Percentiles rank a stretch among this genome's conserved stretches.
phyloP scores from a whole-genome alignment of 1,139 yeast species.

The Taiozyma sp. region DNA sequence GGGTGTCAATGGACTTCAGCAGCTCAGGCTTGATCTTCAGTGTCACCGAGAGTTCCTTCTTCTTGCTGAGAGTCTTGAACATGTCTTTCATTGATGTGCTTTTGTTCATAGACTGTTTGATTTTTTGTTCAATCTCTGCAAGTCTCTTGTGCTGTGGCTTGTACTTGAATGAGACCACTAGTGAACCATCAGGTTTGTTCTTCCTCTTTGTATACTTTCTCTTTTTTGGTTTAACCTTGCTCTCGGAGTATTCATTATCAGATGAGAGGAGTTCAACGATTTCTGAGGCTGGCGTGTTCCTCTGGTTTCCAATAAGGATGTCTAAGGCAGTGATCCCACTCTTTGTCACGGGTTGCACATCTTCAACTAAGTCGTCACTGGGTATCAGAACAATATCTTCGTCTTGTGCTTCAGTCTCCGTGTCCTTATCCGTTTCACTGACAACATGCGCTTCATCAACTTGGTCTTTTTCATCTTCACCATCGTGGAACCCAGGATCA shows the following conservation, averaged over 20 bases:
- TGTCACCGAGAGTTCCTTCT: conserved; percentile 19
- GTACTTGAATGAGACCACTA: conserved; percentile 17
- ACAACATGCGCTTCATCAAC: background rate
- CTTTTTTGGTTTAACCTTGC: background rate
- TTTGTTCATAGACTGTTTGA: conserved; percentile 19
- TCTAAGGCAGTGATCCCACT: conserved; percentile 2
- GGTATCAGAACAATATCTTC: background rate
- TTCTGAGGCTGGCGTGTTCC: conserved; percentile 1
- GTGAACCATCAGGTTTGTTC: background rate
- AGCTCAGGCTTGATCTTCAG: conserved; percentile 19
- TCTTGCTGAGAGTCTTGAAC: conserved; percentile 24
- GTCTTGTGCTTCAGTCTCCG: background rate
- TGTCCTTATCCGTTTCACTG: background rate
- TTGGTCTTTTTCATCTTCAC: background rate
- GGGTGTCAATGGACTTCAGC: conserved; percentile 3
- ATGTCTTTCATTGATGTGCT: conserved; percentile 33
- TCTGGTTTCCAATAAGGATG: conserved; percentile 4
- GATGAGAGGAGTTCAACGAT: conserved; percentile 15
- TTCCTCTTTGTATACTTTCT: background rate
- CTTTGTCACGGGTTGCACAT: background rate
- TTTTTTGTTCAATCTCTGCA: conserved; percentile 33
- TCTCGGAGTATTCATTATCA: conserved; percentile 8
- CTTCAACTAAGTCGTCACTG: background rate
- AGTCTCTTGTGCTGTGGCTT: conserved; percentile 18
- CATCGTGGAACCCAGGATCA: background rate